These are phyloP conservation scores for Tylopilus sp. DNA, from an alignment of 1,284 basidiomycete genomes.

Conservation along the genomic window DNA sequence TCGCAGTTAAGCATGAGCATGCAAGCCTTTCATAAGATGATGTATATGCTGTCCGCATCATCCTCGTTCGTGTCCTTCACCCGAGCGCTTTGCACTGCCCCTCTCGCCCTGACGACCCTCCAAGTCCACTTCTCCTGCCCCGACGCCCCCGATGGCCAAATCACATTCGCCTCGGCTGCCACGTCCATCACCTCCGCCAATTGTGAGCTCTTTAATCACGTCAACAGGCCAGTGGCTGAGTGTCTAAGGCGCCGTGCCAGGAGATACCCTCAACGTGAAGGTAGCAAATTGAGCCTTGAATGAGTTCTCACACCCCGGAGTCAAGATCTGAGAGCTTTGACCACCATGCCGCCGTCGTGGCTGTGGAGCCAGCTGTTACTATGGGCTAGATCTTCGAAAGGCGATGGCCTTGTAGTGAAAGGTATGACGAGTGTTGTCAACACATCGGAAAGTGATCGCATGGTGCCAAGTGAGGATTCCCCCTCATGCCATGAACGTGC, in stretches of 20 bases:
- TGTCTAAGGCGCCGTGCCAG: conserved; percentile 60
- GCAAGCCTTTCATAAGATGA: conserved; percentile 69
- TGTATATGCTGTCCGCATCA: conserved; percentile 48
- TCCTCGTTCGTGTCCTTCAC: not conserved
- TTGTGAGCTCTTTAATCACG: conserved; percentile 64
- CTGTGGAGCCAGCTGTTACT: too few species aligned
- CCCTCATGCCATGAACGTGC: too few species aligned
- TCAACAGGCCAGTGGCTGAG: conserved; percentile 69
- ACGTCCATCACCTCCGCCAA: conserved; percentile 51
- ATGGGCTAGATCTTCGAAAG: too few species aligned
- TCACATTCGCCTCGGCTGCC: conserved; percentile 56
- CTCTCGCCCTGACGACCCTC: conserved; percentile 60
- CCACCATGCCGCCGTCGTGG: too few species aligned
- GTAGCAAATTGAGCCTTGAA: too few species aligned
- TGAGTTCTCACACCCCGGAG: too few species aligned
- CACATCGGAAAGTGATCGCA: too few species aligned
- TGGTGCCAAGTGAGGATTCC: too few species aligned
- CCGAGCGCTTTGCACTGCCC: conserved; percentile 50
- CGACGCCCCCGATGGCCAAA: conserved; percentile 71
- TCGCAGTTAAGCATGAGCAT: conserved; percentile 60
- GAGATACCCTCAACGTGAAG: conserved; percentile 70
- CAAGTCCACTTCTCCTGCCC: conserved; percentile 70
- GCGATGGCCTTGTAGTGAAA: too few species aligned
- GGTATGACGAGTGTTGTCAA: too few species aligned
- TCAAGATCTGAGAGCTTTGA: too few species aligned